These are phyloP conservation scores for Coprinopsis strossmayeri DNA, from an alignment of 768 basidiomycete genomes.

Conservation along the genomic window DNA sequence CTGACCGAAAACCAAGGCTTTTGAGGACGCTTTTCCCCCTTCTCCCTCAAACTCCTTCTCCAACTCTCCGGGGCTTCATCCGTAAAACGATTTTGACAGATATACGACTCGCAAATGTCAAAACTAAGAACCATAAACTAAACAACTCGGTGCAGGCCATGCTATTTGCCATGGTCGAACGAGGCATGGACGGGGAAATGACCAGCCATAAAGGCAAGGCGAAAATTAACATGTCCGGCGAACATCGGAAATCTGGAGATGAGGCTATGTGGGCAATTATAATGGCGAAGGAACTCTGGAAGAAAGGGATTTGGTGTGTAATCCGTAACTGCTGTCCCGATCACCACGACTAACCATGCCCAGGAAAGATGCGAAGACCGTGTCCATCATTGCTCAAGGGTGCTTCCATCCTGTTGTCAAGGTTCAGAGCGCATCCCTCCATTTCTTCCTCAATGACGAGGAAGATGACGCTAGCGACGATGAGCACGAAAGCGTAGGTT, in stretches of 20 bases:
- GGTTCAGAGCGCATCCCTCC: constrained; percentile 89
- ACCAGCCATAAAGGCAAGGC: constrained; percentile 77
- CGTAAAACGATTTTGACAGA: constrained; percentile 92
- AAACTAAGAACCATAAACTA: constrained; percentile 89
- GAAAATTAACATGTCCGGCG: constrained; percentile 20
- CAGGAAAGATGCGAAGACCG: constrained; percentile 88
- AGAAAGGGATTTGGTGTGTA: constrained; percentile 78
- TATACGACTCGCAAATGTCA: constrained; percentile 84
- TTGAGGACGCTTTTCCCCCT: constrained; percentile 91
- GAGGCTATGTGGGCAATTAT: constrained; percentile 99
- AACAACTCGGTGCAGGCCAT: constrained; percentile 95
- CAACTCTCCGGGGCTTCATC: constrained; percentile 77
- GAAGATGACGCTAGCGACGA: constrained; percentile 69
- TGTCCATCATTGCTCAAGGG: constrained; percentile 85
- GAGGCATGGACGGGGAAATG: constrained; percentile 79
- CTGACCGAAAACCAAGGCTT: constrained; percentile 43
- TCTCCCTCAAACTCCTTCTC: constrained; percentile 88
- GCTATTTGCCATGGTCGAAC: constrained; percentile 93
- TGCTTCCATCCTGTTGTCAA: constrained; percentile 92
- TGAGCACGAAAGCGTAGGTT: constrained; percentile 54
- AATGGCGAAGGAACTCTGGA: constrained; percentile 90
- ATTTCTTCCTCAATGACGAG: constrained; percentile 94
- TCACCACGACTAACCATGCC: background rate
- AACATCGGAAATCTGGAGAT: constrained; percentile 35
- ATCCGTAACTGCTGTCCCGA: background rate